These are phyloP conservation scores for Chrysochromulina parva DNA, from an alignment of 78 protist genomes.

Conservation along the genomic window DNA sequence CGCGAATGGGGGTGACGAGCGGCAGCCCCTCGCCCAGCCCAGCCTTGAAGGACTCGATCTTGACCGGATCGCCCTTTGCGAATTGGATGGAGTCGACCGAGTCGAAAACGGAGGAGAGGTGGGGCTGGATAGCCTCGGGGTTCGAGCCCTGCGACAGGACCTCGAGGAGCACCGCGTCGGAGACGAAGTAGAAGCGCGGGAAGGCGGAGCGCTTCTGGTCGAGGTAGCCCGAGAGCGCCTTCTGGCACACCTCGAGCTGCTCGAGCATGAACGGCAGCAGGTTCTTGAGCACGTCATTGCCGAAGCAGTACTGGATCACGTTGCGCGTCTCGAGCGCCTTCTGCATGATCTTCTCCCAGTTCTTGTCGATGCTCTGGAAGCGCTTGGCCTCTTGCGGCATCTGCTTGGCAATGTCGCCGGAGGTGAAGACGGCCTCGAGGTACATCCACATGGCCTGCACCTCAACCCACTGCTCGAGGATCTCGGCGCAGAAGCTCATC, in stretches of 20 bases:
- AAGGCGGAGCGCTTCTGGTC: constrained; percentile 59
- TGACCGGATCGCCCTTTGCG: neutral
- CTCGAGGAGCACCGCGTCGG: constrained; percentile 69
- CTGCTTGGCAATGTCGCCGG: constrained; percentile 84
- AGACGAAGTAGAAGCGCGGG: constrained; percentile 79
- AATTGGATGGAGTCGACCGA: constrained; percentile 10
- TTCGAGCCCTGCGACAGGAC: constrained; percentile 58
- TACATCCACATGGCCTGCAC: constrained; percentile 86
- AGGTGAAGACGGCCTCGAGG: constrained; percentile 88
- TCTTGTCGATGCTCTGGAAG: constrained; percentile 74
- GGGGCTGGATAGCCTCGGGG: constrained; percentile 68
- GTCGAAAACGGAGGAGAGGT: constrained; percentile 65
- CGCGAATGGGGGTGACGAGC: neutral
- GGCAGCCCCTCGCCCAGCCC: constrained; percentile 59
- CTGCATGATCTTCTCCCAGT: constrained; percentile 69
- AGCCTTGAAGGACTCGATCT: constrained; percentile 44
- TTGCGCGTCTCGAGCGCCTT: constrained; percentile 43
- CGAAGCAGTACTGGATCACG: constrained; percentile 48
- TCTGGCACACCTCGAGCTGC: constrained; percentile 74
- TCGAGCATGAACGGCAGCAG: constrained; percentile 71
- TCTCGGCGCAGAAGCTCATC: constrained; percentile 59
- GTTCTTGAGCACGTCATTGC: constrained; percentile 43
- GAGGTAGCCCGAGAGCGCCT: constrained; percentile 64
- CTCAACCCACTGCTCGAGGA: constrained; percentile 77
- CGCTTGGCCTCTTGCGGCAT: constrained; percentile 85